Conservation (phyloP, 108 stramenopile species). For the Epithemia pelagica region DNA sequence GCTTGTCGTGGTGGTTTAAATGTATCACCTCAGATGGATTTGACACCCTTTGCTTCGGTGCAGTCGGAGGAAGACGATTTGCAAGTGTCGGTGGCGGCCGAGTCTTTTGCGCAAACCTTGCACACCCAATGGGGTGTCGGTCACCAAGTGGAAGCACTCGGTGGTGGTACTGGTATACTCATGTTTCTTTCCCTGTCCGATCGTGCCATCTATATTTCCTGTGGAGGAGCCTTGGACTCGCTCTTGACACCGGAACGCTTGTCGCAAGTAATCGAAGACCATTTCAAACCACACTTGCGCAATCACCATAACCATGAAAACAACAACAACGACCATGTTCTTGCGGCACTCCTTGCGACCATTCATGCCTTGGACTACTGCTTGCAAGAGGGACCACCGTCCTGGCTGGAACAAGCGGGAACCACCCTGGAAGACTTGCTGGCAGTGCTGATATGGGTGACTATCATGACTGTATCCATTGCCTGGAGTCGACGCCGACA, state of each 20-base stretch:
- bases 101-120: slow-evolving; percentile 21
- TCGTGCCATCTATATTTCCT: slow-evolving; percentile 44
- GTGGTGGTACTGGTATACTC: slow-evolving; percentile 50
- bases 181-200: slow-evolving; percentile 41
- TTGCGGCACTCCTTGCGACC: slow-evolving; percentile 20
- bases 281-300: slow-evolving; percentile 31
- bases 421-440: slow-evolving; percentile 1
- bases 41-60: too few species aligned
- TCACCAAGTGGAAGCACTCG: slow-evolving; percentile 6
- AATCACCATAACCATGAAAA: slow-evolving; percentile 21
- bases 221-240: slow-evolving; percentile 27
- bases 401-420: slow-evolving; percentile 14
- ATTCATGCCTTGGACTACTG: slow-evolving; percentile 14
- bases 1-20: too few species aligned
- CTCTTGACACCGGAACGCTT: slow-evolving; percentile 32
- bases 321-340: too few species aligned
- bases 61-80: not conserved
- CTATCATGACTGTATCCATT: slow-evolving; percentile 1
- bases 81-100: not conserved
- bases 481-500: slow-evolving; percentile 2
- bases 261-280: slow-evolving; percentile 18
- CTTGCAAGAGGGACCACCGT: slow-evolving; percentile 33
- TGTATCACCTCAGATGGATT: too few species aligned
- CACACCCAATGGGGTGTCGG: slow-evolving; percentile 57
- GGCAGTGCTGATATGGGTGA: slow-evolving; percentile 12